A percentile compares a stretch with the other conserved stretches of the same genome.
phyloP scores from a whole-genome alignment of 495 filamentous ascomycete species.

The Penicillium odoratum region DNA sequence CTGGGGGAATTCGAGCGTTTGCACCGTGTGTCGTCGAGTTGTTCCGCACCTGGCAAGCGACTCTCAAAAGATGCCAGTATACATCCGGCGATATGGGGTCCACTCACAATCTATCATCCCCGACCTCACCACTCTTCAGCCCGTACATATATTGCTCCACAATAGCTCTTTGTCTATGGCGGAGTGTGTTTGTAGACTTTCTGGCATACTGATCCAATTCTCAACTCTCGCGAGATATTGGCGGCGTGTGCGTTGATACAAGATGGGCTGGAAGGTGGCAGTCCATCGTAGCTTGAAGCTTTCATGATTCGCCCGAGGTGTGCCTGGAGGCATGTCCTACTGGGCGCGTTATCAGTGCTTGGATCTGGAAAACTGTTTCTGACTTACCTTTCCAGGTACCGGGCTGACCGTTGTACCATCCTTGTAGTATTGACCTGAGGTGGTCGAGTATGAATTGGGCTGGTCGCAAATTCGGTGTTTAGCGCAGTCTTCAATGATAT shows the following conservation, averaged over 20 bases:
- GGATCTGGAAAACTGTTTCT: conserved; percentile 1
- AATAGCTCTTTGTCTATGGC: neutral
- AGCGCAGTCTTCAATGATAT: neutral
- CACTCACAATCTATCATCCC: conserved; percentile 6
- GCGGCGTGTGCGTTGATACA: no score
- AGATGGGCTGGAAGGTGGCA: no score
- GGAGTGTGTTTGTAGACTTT: neutral
- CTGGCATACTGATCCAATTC: no score
- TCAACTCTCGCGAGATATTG: no score
- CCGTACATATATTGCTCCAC: neutral
- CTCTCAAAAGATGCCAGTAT: conserved; percentile 2
- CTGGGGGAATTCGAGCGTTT: neutral
- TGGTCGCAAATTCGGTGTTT: conserved; percentile 1
- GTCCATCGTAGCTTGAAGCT: no score
- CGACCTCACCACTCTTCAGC: conserved; percentile 1
- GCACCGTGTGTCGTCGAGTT: neutral
- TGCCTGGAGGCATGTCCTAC: no score
- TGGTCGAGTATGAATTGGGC: neutral
- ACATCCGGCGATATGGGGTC: neutral
- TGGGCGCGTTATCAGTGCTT: neutral
- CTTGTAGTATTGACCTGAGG: neutral
- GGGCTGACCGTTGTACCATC: neutral
- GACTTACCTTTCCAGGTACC: conserved; percentile 2
- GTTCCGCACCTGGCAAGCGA: neutral
- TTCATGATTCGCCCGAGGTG: no score